These are phyloP conservation scores for Polytrichum formosum DNA, from an alignment of 225 moss, liverwort and hornwort genomes.

Conservation along the genomic window DNA sequence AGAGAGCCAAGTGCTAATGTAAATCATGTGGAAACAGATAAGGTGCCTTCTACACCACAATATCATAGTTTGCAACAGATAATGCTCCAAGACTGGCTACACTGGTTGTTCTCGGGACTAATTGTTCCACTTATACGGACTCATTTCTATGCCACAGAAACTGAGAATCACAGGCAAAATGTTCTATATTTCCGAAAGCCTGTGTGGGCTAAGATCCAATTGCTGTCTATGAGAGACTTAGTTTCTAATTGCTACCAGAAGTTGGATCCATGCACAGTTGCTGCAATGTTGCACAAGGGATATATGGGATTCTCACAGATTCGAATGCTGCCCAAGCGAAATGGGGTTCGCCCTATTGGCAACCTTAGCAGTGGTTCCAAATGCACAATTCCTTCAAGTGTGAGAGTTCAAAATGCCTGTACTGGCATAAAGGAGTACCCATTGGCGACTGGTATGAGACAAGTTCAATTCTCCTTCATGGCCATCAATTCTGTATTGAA, in stretches of 20 bases:
- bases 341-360: slow-evolving; percentile 83
- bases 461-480: slow-evolving; percentile 61
- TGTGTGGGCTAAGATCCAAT: slow-evolving; percentile 87
- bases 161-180: slow-evolving; percentile 83
- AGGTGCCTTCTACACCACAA: slow-evolving; percentile 1
- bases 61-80: slow-evolving; percentile 36
- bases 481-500: slow-evolving; percentile 79
- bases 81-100: slow-evolving; percentile 67
- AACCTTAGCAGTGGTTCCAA: slow-evolving; percentile 81
- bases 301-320: slow-evolving; percentile 78
- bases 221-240: slow-evolving; percentile 64
- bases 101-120: slow-evolving; percentile 74
- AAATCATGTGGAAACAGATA: slow-evolving; percentile 12
- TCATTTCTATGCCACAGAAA: slow-evolving; percentile 95
- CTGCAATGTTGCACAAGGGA: slow-evolving; percentile 58
- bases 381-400: slow-evolving; percentile 51
- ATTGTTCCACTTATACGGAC: slow-evolving; percentile 73
- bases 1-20: background rate
- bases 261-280: slow-evolving; percentile 53
- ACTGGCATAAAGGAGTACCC: slow-evolving; percentile 16
- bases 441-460: slow-evolving; percentile 14
- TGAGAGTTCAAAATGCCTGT: slow-evolving; percentile 11
- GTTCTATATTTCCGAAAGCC: slow-evolving; percentile 90
- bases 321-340: slow-evolving; percentile 78
- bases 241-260: slow-evolving; percentile 55